Conservation (phyloP, 2,329 filamentous ascomycete species). For the Fonsecaea nubica region DNA sequence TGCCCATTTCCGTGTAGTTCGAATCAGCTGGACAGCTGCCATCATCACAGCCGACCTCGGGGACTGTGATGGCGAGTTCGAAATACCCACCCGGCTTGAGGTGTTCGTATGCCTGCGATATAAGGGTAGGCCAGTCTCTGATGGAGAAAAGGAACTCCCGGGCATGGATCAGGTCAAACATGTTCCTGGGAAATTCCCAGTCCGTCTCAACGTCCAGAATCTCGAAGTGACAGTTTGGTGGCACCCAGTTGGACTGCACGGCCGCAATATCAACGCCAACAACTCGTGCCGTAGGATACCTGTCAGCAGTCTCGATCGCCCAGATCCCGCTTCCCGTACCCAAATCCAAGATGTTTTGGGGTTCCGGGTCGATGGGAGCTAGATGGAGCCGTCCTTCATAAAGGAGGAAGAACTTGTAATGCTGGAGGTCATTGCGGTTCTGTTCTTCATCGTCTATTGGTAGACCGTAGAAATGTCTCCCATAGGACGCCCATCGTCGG, state of each 20-base stretch:
- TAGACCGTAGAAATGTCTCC: conserved; percentile 26
- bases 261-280: conserved; percentile 38
- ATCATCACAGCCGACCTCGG: conserved; percentile 37
- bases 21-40: conserved; percentile 23
- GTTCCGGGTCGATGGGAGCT: conserved; percentile 6
- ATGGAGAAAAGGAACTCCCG: conserved; percentile 47
- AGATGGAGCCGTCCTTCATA: conserved; percentile 28
- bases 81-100: conserved; percentile 47
- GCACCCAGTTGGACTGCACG: conserved; percentile 34
- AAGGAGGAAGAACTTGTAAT: conserved; percentile 37
- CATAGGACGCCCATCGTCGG: conserved; percentile 29
- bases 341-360: conserved; percentile 30
- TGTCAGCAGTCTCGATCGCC: conserved; percentile 37
- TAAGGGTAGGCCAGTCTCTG: conserved; percentile 47
- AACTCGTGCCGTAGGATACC: conserved; percentile 36
- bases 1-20: conserved; percentile 39
- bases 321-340: conserved; percentile 37
- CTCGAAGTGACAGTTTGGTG: conserved; percentile 44
- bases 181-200: conserved; percentile 44
- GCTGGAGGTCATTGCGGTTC: conserved; percentile 19
- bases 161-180: conserved; percentile 42
- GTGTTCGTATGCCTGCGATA: conserved; percentile 34
- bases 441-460: conserved; percentile 35
- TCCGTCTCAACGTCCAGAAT: conserved; percentile 42
- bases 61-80: conserved; percentile 42